Percentiles rank a stretch among this genome's conserved stretches.
Conservation (phyloP, 306 rosid genomes). For the Ziziphus jujuba region DNA sequence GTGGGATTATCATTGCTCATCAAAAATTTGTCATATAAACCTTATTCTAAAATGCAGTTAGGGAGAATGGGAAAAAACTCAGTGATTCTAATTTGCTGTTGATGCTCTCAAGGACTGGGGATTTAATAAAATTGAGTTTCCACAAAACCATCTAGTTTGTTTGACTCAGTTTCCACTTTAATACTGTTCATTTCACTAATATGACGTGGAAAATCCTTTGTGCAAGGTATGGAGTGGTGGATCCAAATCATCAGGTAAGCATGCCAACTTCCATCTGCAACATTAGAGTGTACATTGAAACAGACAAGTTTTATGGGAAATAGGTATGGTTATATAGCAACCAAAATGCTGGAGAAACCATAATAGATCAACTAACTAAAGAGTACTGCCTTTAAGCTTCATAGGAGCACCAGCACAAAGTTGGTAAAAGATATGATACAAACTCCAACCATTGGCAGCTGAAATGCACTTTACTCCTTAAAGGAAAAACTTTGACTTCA, state of each 20-base stretch:
- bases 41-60: slow-evolving; percentile 10
- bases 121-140: slow-evolving; percentile 10
- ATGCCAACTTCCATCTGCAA: slow-evolving; percentile 13
- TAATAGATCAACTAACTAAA: slow-evolving; percentile 6
- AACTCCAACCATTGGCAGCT: slow-evolving; percentile 63
- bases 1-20: slow-evolving; percentile 2
- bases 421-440: slow-evolving; percentile 86
- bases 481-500: slow-evolving; percentile 30
- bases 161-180: neutral
- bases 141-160: slow-evolving; percentile 8
- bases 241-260: neutral
- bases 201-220: too few species aligned
- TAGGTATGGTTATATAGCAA: too few species aligned
- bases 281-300: too few species aligned
- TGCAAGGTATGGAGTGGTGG: too few species aligned
- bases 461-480: slow-evolving; percentile 81
- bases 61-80: neutral
- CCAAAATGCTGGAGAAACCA: neutral
- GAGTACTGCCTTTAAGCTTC: slow-evolving; percentile 58
- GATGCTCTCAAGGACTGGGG: too few species aligned
- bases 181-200: too few species aligned
- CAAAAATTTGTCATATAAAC: slow-evolving; percentile 1
- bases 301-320: too few species aligned
- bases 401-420: slow-evolving; percentile 83
- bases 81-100: neutral